A percentile compares a stretch with the other conserved stretches of the same genome.
Conservation (phyloP, 1,139 yeast species). For the Lodderomyces parapsilosis region DNA sequence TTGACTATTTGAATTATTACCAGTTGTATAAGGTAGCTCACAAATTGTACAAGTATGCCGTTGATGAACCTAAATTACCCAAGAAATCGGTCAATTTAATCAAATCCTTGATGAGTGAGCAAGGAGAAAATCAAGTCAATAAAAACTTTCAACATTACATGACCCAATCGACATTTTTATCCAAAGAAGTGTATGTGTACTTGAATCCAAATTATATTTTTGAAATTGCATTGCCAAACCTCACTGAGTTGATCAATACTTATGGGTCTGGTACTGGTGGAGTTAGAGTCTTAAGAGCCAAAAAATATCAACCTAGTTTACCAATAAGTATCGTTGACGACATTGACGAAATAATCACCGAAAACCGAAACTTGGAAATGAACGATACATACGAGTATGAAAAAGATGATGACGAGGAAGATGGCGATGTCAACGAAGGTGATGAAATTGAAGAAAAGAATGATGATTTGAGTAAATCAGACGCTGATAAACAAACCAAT, state of each 20-base stretch:
- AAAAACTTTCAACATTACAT: constrained; percentile 37
- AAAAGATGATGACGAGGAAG: constrained; percentile 16
- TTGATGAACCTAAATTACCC: constrained; percentile 65
- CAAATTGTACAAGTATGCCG: constrained; percentile 80
- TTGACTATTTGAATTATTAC: constrained; percentile 59
- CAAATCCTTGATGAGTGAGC: constrained; percentile 34
- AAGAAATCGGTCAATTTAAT: constrained; percentile 43
- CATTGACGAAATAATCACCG: constrained; percentile 53
- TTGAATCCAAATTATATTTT: constrained; percentile 50
- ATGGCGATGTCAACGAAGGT: constrained; percentile 7
- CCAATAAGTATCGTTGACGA: constrained; percentile 61
- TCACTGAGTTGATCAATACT: constrained; percentile 55
- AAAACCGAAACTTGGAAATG: constrained; percentile 27
- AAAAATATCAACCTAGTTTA: constrained; percentile 59
- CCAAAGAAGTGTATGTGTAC: constrained; percentile 43
- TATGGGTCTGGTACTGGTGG: constrained; percentile 67
- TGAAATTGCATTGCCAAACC: constrained; percentile 56
- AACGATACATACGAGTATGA: constrained; percentile 41
- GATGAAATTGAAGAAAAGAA: constrained; percentile 16
- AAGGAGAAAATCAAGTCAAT: constrained; percentile 39
- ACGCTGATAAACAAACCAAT: constrained; percentile 1
- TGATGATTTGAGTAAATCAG: constrained; percentile 10
- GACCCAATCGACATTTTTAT: constrained; percentile 42
- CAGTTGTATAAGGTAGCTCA: constrained; percentile 67
- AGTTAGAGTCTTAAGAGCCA: constrained; percentile 41